Base-by-base conservation (phyloP, 2,329 filamentous ascomycete genomes). In the Trichocomaceae sp. region DNA sequence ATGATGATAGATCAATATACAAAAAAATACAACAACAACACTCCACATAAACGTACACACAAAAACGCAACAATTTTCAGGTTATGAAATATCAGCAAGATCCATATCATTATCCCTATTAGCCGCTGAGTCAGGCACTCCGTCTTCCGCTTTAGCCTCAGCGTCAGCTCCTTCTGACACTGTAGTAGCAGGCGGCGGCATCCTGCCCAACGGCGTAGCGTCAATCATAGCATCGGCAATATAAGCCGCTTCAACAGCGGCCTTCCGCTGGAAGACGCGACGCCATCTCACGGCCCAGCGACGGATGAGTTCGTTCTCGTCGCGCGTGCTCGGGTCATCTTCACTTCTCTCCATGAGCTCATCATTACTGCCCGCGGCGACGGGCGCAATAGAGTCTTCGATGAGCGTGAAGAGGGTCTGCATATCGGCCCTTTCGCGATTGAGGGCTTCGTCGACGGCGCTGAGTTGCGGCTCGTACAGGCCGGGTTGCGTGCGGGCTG, bases 241-340 rank as follows among this genome's bases (percentile, higher is more conserved):
- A 57, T 83, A 79, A 0, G 87, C 81, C 72, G 96, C 90, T 74
- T 97, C 91, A 13, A 97, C 88, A 2, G 88, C 88, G 13, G 83
- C 82, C 72, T 90, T 87, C 44, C 93, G 80, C 64, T 84, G 77
- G 70, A 96, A 96, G 1, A 93, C 90, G 31, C 89, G 81, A 59
- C 89, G 75, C 93, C 93, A 99, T 47, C 90, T 82, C 66, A 83
- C 81, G 0, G 87, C 91, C 93, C 93, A 97, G 50, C 82, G 79
- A 59, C 81, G 80, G 55, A 95, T 80, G 60, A 91, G 76, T 57
- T 80, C 79, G 61, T 86, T 82, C 31, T 82, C 78, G 35, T 79
- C 79, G 15, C 47, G 48, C 29, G 63, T 72, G 67, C 58, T 72
- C 60, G 55, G 71, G 54, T 73, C 77, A 13, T 79, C 83, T 57